Evolutionary conservation across 2,329 filamentous ascomycete genomes (phyloP), one percentile per base, ranked within the genome.

Genomic region (Fusarium tupiense): DNA sequence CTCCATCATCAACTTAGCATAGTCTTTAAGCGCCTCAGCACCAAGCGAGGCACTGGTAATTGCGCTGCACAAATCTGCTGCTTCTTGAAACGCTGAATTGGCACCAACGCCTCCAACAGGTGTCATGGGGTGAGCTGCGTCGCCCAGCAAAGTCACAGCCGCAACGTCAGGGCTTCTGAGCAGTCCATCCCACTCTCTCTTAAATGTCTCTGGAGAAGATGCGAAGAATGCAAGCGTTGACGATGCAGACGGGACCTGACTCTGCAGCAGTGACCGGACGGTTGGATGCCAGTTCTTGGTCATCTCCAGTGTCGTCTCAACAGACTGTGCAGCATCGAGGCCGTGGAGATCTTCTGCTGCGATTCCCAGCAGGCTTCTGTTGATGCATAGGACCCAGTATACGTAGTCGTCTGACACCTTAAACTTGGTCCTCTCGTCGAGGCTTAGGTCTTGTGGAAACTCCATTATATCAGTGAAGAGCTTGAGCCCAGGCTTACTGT

Each of bases 21-120:
- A 50, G 7, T 19, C 11, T 7, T 33, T 5, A 6, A 50, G 47
- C 22, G 3, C 3, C 8, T n/a, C 29, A 20, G n/a, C 11, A 6
- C 24, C 43, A 26, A n/a, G 0, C 1, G n/a, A 19, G 5, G 5
- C 3, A 33, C 22, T 1, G 3, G 10, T 19, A 50, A 50, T 3
- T 0, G 3, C 3, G 0, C 16, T 50, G 22, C 47, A 50, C 29
- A 50, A 9, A 5, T 50, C 47, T 8, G 16, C 47, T n/a, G 47
- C 47, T 19, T 33, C 47, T 4, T 33, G 47, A 2, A 50, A 50
- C 29, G 29, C 47, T 19, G 47, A 50, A 22, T 50, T 50, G 22
- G 47, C 47, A 3, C 47, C 29, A 9, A 50, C 29, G 5, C 47
- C 47, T 5, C 29, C 47, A n/a, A 50, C 29, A 7, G 47, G 47